Evolutionary conservation across 2,329 filamentous ascomycete species (phyloP), one percentile per base, ranked within the genome.

Genomic region (Hymenoscyphus albidus): DNA sequence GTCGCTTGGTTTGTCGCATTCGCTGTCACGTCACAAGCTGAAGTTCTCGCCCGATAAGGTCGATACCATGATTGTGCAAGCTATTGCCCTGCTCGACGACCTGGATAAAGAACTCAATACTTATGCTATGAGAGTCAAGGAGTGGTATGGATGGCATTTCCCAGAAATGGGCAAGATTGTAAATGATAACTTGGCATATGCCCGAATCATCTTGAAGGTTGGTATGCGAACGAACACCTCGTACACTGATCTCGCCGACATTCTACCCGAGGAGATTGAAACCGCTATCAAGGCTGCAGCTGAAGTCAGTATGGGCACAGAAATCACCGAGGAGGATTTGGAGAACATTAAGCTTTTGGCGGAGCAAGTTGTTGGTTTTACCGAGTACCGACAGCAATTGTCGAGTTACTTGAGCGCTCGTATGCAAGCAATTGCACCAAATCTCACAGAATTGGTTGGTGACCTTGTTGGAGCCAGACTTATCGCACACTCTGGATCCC

Each of bases 131-230:
- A 86, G 95, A 78, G 93, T 97, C 68, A 98, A 98, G 87, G 95
- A 99, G 80, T 99, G 95, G 95, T 99, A 99, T 77, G 95, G 95
- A 74, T 99, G 95, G 95, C 95, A 98, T 80, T 99, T 98, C 83
- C 95, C 95, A 51, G 95, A 99, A 82, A 88, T 99, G 85, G 93
- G 92, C 75, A 94, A 93, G 81, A 97, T 98, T 75, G 85, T 97
- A 72, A 96, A 96, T 78, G 95, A 99, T 84, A 99, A 99, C 80
- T 82, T 97, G 68, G 93, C 93, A 70, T 99, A 97, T 77, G 88
- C 93, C 66, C 89, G 89, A 71, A 88, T 99, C 65, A 92, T 99
- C 65, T 81, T 97, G 60, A 86, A 89, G 70, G 91, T 96, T 82
- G 95, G 95, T 72, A 92, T 96, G 85, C 90, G 95, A 70, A 87